Conservation (phyloP, 805 yeast genomes). For the Starmerella davenportii region DNA sequence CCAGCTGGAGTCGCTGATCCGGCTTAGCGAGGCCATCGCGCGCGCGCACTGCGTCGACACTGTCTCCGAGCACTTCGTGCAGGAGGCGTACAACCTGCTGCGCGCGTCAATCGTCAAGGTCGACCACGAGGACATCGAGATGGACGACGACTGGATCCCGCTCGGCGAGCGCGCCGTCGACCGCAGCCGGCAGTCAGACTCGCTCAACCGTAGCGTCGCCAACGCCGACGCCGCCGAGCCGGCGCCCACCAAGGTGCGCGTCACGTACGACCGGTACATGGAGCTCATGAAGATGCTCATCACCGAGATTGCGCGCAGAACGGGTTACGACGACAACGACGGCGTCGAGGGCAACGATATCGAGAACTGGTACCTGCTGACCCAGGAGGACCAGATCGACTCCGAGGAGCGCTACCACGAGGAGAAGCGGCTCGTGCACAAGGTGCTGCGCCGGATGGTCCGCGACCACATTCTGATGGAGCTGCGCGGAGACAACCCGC, state of each 20-base stretch:
- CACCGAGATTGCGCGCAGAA: constrained; percentile 7
- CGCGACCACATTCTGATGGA: constrained; percentile 71
- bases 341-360: constrained; percentile 55
- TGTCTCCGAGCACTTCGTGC: constrained; percentile 66
- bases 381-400: constrained; percentile 50
- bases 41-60: constrained; percentile 88
- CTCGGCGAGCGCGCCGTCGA: constrained; percentile 18
- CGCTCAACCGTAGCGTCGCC: constrained; percentile 5
- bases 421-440: constrained; percentile 54
- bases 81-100: constrained; percentile 79
- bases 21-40: constrained; percentile 91
- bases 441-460: constrained; percentile 66
- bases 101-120: constrained; percentile 86
- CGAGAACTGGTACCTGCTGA: constrained; percentile 64
- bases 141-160: constrained; percentile 44
- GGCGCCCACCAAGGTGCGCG: constrained; percentile 24
- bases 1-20: constrained; percentile 59
- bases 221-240: constrained; percentile 1
- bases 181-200: constrained; percentile 11
- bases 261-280: constrained; percentile 76
- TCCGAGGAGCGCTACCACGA: constrained; percentile 52
- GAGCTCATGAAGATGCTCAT: constrained; percentile 34
- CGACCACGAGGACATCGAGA: constrained; percentile 79
- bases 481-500: constrained; percentile 30
- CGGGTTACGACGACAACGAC: constrained; percentile 23